phyloP scores from a whole-genome alignment of 176 grass and related monocot species.

The Thinopyrum elongatum region DNA sequence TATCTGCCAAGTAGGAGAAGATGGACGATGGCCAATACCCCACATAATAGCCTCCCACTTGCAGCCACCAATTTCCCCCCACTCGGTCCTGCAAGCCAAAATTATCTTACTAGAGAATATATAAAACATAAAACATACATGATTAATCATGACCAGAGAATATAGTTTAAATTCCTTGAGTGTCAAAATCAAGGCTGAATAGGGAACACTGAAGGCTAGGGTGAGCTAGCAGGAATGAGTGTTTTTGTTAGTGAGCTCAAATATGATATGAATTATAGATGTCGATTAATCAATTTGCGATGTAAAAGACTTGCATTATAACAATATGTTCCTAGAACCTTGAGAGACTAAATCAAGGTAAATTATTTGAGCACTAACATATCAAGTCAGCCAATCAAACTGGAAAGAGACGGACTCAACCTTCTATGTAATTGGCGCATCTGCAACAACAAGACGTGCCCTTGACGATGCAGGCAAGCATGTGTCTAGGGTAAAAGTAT shows the following conservation, averaged over 20 bases:
- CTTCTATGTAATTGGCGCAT: not conserved
- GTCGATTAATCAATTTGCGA: not conserved
- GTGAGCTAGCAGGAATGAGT: not conserved
- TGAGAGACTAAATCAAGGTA: not conserved
- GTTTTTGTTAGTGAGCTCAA: not conserved
- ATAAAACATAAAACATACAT: not conserved
- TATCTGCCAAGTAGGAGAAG: slow-evolving; percentile 65
- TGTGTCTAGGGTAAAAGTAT: not conserved
- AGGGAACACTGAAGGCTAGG: not conserved
- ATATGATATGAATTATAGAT: not conserved
- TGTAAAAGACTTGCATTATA: not conserved
- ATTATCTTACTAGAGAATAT: not conserved
- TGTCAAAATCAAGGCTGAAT: not conserved
- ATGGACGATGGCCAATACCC: slow-evolving; percentile 82
- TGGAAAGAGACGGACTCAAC: not conserved
- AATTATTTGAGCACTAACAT: not conserved
- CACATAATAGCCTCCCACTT: slow-evolving; percentile 49
- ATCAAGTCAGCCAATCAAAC: not conserved
- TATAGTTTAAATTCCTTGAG: not conserved
- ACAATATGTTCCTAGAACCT: not conserved
- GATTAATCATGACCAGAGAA: not conserved
- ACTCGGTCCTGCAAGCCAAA: slow-evolving; percentile 53
- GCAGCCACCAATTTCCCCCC: slow-evolving; percentile 72
- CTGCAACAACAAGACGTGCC: not conserved
- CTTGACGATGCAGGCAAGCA: not conserved